phyloP scores from a whole-genome alignment of 805 yeast species.

The Starmerella floricola region DNA sequence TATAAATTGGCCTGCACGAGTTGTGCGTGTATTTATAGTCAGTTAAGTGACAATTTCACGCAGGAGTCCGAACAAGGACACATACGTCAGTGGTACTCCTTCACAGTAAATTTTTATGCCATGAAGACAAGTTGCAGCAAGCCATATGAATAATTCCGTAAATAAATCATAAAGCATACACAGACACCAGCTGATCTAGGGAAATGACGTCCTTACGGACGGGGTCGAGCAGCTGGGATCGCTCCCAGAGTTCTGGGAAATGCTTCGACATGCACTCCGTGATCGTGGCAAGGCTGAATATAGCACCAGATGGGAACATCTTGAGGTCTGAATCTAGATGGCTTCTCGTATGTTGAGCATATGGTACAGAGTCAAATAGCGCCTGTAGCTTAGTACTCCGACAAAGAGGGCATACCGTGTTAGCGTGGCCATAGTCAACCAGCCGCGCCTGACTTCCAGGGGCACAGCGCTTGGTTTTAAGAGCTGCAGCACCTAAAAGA shows the following conservation, averaged over 20 bases:
- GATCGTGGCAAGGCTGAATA: not conserved
- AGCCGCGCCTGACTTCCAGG: not conserved
- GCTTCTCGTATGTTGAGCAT: constrained; percentile 2
- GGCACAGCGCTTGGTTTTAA: constrained; percentile 10
- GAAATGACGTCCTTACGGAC: not conserved
- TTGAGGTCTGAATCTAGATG: constrained; percentile 1
- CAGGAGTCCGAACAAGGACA: too few species aligned
- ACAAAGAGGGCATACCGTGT: not conserved
- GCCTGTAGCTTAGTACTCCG: not conserved
- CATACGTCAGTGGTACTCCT: too few species aligned
- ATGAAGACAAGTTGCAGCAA: too few species aligned
- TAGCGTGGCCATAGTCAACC: too few species aligned
- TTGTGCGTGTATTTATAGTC: not conserved
- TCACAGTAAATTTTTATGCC: too few species aligned
- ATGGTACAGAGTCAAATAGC: not conserved
- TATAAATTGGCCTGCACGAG: too few species aligned
- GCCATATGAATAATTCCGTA: too few species aligned
- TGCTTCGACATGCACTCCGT: too few species aligned
- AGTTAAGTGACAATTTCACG: too few species aligned
- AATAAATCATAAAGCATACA: not conserved
- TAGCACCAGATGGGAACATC: constrained; percentile 2
- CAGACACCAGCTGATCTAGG: not conserved
- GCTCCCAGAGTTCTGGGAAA: not conserved
- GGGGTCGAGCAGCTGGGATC: not conserved
- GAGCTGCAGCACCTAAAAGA: constrained; percentile 7